These are phyloP conservation scores for Mortierella polycephala DNA, from an alignment of 371 early-diverging fungal genomes.

Conservation along the genomic window DNA sequence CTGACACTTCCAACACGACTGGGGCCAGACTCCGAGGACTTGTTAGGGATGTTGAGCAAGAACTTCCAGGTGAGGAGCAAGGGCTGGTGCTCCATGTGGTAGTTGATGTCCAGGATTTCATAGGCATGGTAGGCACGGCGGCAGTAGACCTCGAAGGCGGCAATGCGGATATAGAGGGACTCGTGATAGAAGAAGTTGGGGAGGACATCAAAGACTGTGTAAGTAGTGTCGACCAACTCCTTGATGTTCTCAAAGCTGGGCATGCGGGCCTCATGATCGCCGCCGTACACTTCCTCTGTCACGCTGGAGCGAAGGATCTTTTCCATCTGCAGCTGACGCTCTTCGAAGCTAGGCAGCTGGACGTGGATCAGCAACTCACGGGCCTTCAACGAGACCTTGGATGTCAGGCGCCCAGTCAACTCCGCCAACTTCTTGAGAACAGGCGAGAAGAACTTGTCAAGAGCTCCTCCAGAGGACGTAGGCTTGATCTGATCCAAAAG, in stretches of 20 bases:
- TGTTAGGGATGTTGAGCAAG: conserved; percentile 63
- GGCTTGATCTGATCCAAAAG: conserved; percentile 85
- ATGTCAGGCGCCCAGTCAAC: conserved; percentile 78
- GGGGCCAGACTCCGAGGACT: conserved; percentile 62
- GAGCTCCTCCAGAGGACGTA: conserved; percentile 66
- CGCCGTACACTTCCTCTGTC: conserved; percentile 83
- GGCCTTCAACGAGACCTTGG: conserved; percentile 93
- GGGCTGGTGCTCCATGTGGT: conserved; percentile 76
- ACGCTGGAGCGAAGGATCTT: conserved; percentile 84
- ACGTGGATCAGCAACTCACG: conserved; percentile 92
- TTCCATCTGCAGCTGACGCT: conserved; percentile 87
- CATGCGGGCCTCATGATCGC: conserved; percentile 75
- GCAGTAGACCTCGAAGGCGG: conserved; percentile 95
- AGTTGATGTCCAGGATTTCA: conserved; percentile 85
- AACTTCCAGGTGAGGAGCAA: conserved; percentile 86
- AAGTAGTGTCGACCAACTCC: conserved; percentile 91
- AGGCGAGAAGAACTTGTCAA: conserved; percentile 81
- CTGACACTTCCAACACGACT: conserved; percentile 81
- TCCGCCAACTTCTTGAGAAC: conserved; percentile 87
- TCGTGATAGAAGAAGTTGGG: conserved; percentile 93
- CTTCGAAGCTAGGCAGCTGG: conserved; percentile 93
- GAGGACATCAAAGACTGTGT: conserved; percentile 95
- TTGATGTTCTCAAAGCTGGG: conserved; percentile 86
- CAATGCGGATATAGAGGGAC: conserved; percentile 81
- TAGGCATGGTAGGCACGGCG: conserved; percentile 97